These are phyloP conservation scores for Spergularia marina DNA, from an alignment of 148 eudicot genomes.

Conservation along the genomic window DNA sequence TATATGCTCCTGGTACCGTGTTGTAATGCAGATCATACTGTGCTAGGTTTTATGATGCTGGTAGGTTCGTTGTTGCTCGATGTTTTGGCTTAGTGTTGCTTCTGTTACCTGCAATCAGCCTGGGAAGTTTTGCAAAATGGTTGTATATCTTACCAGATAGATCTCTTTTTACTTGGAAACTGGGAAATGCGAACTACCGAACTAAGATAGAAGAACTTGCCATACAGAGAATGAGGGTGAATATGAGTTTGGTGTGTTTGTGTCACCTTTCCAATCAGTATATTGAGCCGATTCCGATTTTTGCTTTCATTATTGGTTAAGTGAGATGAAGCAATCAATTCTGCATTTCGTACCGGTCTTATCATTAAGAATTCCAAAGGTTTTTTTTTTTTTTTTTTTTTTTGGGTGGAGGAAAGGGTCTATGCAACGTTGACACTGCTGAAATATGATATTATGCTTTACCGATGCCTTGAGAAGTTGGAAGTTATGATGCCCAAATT, in stretches of 20 bases:
- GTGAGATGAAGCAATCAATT: too few species aligned
- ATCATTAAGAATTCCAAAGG: too few species aligned
- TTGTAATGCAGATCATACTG: not conserved
- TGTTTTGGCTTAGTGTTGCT: not conserved
- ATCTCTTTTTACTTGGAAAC: not conserved
- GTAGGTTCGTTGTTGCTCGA: not conserved
- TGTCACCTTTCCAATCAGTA: not conserved
- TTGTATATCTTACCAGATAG: too few species aligned
- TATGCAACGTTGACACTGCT: too few species aligned
- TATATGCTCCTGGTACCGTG: not conserved
- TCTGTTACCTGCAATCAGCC: not conserved
- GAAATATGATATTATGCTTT: too few species aligned
- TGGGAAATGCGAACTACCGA: not conserved
- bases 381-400: too few species aligned
- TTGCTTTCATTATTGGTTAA: too few species aligned
- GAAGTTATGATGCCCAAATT: too few species aligned
- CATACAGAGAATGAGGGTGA: not conserved
- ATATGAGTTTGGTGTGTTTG: not conserved
- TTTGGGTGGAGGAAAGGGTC: too few species aligned
- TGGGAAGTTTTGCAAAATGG: not conserved
- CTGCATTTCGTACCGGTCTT: too few species aligned
- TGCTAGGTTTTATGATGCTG: not conserved
- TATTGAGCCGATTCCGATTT: too few species aligned
- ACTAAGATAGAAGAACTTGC: not conserved
- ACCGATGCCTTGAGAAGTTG: too few species aligned